Base-by-base conservation (phyloP, 2,329 filamentous ascomycete species). In the Aspergillaceae sp. region DNA sequence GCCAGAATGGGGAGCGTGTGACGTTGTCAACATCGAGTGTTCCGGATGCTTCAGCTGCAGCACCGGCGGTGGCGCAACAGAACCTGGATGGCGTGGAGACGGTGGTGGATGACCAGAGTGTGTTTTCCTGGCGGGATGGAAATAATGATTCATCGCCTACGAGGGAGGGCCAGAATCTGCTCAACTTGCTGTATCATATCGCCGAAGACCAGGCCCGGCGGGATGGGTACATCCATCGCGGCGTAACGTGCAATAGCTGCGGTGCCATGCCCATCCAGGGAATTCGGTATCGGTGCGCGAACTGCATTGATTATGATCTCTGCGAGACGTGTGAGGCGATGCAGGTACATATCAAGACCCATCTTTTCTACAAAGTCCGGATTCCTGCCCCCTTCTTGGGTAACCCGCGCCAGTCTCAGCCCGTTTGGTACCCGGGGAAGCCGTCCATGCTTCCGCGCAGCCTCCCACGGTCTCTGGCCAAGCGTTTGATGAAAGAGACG, bases 321-420 rank as follows among this genome's bases (percentile, higher is more conserved):
- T 98, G 92, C 71, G 89, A 96, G 62, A 83, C 83, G 5, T 98
- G 92, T 69, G 91, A 98, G 69, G 74, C 77, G 10, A 68, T 73
- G 56, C 66, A 73, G 48, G 80, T 86, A 4, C 91, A 95, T 62
- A 82, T 79, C 59, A 94, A 91, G 65, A 95, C 89, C 1, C 92
- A 98, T 66, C 80, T 97, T 40, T 97, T 98, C 68, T 94, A 94
- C 75, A 97, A 97, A 66, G 86, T 98, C 60, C 84, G 84, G 46
- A 84, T 97, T 7, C 92, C 92, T 1, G 86, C 89, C 1, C 88
- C 90, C 0, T 86, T 88, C 29, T 82, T 95, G 47, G 86, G 86
- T 3, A 74, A 79, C 40, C 83, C 86, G 2, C 80, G 87, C 43
- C 84, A 91, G 63, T 85, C 84, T 59, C 84, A 88, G 56, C 83